Base-by-base conservation (phyloP, 192 early-diverging fungal genomes). In the Podila verticillata region DNA sequence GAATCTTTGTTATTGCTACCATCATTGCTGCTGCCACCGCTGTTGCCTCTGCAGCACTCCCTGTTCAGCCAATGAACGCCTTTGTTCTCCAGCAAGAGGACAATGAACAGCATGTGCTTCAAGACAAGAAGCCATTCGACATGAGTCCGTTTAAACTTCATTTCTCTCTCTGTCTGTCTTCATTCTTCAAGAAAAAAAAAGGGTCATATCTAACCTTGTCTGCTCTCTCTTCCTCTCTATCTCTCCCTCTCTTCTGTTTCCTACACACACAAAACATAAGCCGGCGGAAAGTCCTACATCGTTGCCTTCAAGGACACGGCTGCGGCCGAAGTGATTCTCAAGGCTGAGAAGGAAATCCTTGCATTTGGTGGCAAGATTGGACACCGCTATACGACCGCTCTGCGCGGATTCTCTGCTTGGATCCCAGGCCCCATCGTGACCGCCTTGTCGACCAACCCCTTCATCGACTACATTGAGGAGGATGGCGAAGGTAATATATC, bases 381-480 rank as follows among this genome's bases (percentile, higher is more conserved):
- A n/a, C 80, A 74, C 3, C 66, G 80, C 32, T 82, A 82, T 58
- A 49, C 31, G 15, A 20, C 71, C 8, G 80, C 51, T 26, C 56
- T 82, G 29, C 73, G 74, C 49, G 80, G 80, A 7, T 74, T 82
- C 65, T 73, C 80, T 5, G 80, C 72, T 49, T 70, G 48, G 66
- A 73, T 82, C 24, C 80, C 80, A 0, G 39, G 57, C 30, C 61
- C 54, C 47, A 36, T 74, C 5, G 47, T 70, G 35, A 48, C 17
- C 1, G 68, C 80, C 31, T 30, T 82, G 32, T 66, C 66, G n/a
- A 74, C 67, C 47, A 74, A 82, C 72, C 80, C 80, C 30, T 59
- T 64, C 49, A 74, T 82, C 36, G 67, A 65, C n/a, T 82, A 73
- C 60, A 74, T 82, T 28, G 80, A 82, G 59, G 63, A 72, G 64